phyloP scores from a whole-genome alignment of 805 yeast species.

The Candida ipomoeae region DNA sequence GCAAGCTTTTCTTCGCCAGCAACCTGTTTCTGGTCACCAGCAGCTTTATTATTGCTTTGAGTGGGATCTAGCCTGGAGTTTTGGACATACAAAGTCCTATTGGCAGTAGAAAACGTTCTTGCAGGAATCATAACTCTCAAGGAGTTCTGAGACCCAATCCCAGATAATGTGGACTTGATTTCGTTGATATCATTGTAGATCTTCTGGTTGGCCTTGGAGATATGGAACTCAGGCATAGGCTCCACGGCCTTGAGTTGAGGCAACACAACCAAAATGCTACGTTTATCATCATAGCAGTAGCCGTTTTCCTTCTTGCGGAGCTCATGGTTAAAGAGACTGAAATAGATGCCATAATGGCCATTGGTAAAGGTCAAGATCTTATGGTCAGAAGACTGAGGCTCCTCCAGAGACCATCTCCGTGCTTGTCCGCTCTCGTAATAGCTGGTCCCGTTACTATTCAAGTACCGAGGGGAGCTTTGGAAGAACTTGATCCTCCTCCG shows the following conservation, averaged over 20 bases:
- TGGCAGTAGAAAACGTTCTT: constrained; percentile 8
- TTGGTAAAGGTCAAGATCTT: constrained; percentile 25
- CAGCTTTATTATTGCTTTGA: neutral
- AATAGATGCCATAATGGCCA: constrained; percentile 45
- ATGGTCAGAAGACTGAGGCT: constrained; percentile 24
- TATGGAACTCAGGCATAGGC: constrained; percentile 22
- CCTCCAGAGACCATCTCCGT: constrained; percentile 20
- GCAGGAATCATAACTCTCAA: constrained; percentile 8
- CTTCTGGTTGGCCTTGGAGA: constrained; percentile 29
- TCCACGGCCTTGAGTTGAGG: neutral
- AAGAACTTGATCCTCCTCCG: constrained; percentile 22
- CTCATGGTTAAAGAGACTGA: constrained; percentile 36
- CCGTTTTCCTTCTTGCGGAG: constrained; percentile 18
- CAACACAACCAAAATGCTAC: constrained; percentile 10
- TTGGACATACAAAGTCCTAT: neutral
- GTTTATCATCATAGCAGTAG: constrained; percentile 1
- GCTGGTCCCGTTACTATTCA: constrained; percentile 14
- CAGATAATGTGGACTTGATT: constrained; percentile 24
- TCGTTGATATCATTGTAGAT: constrained; percentile 24
- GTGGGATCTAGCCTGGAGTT: neutral
- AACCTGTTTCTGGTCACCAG: neutral
- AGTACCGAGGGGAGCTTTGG: constrained; percentile 24
- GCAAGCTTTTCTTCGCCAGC: neutral
- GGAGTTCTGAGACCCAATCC: constrained; percentile 11
- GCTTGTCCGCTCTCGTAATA: constrained; percentile 8